phyloP scores from a whole-genome alignment of 139 green algal genomes.

The Picochlorum sp. region DNA sequence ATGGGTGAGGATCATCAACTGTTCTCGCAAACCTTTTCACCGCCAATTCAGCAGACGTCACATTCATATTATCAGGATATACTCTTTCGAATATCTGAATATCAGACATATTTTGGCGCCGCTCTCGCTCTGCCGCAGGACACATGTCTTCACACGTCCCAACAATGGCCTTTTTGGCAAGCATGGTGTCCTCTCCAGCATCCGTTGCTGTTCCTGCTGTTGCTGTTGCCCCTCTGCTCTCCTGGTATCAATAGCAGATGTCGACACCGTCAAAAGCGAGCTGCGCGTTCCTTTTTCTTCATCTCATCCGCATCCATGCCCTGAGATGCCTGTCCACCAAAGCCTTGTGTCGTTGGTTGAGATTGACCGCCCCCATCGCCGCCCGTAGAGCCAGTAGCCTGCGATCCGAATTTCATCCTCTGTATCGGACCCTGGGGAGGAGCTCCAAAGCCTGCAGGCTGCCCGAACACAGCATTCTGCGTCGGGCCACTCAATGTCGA shows the following conservation, averaged over 20 bases:
- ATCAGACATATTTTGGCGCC: constrained; percentile 38
- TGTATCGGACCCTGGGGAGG: too few species aligned
- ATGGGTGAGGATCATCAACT: constrained; percentile 39
- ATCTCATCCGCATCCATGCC: constrained; percentile 3
- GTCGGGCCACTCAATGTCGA: too few species aligned
- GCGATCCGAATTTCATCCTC: background rate
- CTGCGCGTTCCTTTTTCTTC: constrained; percentile 17
- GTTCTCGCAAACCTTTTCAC: constrained; percentile 69
- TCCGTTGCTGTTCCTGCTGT: background rate
- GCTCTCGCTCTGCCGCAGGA: constrained; percentile 42
- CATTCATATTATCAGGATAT: constrained; percentile 23
- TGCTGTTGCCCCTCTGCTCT: background rate
- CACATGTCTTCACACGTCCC: constrained; percentile 66
- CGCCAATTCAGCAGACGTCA: constrained; percentile 38
- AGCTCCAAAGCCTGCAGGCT: too few species aligned
- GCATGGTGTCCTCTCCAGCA: background rate
- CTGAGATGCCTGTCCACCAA: too few species aligned
- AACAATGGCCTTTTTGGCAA: constrained; percentile 17
- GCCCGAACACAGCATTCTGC: too few species aligned
- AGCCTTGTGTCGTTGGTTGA: background rate
- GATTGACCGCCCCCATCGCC: background rate
- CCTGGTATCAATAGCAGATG: background rate
- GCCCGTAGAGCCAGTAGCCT: constrained; percentile 18
- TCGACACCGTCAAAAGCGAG: constrained; percentile 1
- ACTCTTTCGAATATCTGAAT: constrained; percentile 60